Base-by-base conservation (phyloP, 257 asterid species). In the Paulownia fortunei region DNA sequence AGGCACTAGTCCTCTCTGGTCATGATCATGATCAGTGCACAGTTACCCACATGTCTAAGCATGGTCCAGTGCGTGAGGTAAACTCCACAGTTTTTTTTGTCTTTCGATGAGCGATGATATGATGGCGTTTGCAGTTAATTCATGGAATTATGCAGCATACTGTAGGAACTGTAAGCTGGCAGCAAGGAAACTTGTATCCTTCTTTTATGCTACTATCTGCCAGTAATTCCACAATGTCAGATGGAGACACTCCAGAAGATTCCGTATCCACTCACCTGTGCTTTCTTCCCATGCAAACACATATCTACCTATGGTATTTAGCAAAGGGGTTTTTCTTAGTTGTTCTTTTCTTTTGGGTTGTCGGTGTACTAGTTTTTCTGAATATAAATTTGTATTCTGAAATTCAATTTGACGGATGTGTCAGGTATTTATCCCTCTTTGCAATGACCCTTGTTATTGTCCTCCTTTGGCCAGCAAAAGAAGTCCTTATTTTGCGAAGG, bases 21-120 rank as follows among this genome's bases (percentile, higher is more conserved):
- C 99, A 93, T 79, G 99, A 96, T 84, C 99, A 93, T 49, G 99
- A 96, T 86, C 99, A 96, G 76, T 96, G 99, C 86, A 86, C 94
- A 19, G 89, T 92, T 52, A 83, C 82, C 66, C 99, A 92, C 83
- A 75, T 4, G 39, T 72, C 88, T 26, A 85, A 89, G 72, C 74
- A 77, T 72, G 97, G 94, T 49, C 81, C 87, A 11, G 93, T 87
- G 23, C 80, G 66, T 5, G 99, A 96, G 99, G 99, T 96, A 87
- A 72, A 42, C 71, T 70, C 32, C 13, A n/a, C n/a, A n/a, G 2
- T 9, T 30, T 56, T 24, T 70, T 76, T 37, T 15, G 11, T 34
- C 78, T 56, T 16, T 37, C 32, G 72, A 52, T 76, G 41, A 42
- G 61, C 3, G 27, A 41, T 69, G 27, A 67, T 24, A 37, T 41